Evolutionary conservation across 2,329 filamentous ascomycete species (phyloP).

Genomic region (Alternaria ethzedia): DNA sequence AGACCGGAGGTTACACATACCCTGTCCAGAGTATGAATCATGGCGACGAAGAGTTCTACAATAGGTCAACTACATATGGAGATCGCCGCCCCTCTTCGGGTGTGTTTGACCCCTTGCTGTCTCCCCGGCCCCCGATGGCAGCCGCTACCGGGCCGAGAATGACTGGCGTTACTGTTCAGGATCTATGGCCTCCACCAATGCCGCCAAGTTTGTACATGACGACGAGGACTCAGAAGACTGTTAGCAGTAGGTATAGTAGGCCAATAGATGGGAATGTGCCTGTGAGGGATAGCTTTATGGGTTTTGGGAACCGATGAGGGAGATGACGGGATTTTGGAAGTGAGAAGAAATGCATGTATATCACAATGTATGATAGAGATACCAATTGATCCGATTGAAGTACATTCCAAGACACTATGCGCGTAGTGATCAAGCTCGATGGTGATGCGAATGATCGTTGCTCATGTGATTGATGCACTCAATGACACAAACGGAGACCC

Average conservation of each 20-base stretch:
- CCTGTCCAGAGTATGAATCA: neutral
- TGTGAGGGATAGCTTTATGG: slow-evolving; percentile 10
- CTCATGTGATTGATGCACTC: neutral
- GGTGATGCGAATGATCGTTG: neutral
- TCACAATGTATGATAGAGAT: neutral
- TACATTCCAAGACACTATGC: neutral
- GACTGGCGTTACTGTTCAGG: slow-evolving; percentile 13
- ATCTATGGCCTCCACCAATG: slow-evolving; percentile 20
- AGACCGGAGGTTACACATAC: neutral
- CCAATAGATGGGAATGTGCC: slow-evolving; percentile 10
- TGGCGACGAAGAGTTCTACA: neutral
- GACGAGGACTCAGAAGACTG: neutral
- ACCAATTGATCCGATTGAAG: neutral
- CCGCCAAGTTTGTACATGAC: neutral
- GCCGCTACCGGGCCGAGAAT: slow-evolving; percentile 10
- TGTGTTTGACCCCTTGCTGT: slow-evolving; percentile 9
- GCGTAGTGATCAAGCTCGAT: neutral
- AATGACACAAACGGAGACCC: neutral
- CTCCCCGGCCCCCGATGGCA: slow-evolving; percentile 1
- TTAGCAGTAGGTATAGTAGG: slow-evolving; percentile 5
- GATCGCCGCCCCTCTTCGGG: slow-evolving; percentile 19
- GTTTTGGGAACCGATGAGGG: neutral
- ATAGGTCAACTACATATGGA: neutral
- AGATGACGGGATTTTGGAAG: neutral
- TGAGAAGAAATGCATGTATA: neutral